Evolutionary conservation across 1,284 basidiomycete genomes (phyloP).

Genomic region (Sanghuangporus sanghuang): DNA sequence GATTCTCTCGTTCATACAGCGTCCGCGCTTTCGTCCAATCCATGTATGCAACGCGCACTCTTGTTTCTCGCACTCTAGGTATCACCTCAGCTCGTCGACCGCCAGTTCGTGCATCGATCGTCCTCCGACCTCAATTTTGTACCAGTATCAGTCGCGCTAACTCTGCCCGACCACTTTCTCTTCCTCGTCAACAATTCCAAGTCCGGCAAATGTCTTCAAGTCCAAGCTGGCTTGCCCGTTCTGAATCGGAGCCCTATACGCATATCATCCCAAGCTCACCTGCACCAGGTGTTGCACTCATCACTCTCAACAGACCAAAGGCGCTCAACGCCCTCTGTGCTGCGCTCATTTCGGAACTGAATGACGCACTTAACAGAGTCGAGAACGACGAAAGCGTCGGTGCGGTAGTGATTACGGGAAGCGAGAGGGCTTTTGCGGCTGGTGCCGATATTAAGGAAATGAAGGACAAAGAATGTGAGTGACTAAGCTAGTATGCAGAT

Average conservation of each 20-base stretch:
- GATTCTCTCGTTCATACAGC: neutral
- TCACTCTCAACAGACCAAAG: constrained; percentile 95
- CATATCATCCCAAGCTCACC: constrained; percentile 76
- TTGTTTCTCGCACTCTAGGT: neutral
- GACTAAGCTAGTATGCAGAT: neutral
- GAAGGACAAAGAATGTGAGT: constrained; percentile 84
- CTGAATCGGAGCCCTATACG: constrained; percentile 38
- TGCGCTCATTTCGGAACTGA: constrained; percentile 75
- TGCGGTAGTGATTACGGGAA: constrained; percentile 92
- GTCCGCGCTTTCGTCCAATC: neutral
- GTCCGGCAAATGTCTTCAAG: neutral
- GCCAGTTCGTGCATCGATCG: neutral
- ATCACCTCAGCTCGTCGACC: neutral
- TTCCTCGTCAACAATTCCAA: neutral
- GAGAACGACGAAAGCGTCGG: constrained; percentile 70
- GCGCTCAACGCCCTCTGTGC: constrained; percentile 90
- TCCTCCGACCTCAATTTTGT: neutral
- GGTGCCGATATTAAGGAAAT: constrained; percentile 94
- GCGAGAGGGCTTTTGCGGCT: constrained; percentile 91
- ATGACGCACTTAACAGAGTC: constrained; percentile 67
- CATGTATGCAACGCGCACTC: neutral
- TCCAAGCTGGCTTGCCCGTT: neutral
- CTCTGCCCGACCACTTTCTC: neutral
- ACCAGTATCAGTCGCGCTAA: neutral
- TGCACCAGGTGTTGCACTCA: constrained; percentile 73